Base-by-base conservation (phyloP, 2,329 filamentous ascomycete genomes). In the Phaeosphaeriaceae sp. region DNA sequence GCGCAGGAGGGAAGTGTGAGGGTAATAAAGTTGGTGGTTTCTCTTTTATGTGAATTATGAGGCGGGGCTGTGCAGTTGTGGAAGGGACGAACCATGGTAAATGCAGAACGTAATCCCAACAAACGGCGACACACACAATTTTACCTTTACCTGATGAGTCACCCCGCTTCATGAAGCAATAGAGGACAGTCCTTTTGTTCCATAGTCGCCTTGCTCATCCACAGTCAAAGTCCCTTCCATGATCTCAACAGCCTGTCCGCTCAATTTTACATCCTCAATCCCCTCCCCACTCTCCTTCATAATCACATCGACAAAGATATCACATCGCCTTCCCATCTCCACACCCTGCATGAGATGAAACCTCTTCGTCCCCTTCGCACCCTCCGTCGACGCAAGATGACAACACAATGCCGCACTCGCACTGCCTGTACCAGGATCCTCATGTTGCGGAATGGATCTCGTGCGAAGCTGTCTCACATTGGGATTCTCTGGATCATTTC, bases 381-480 rank as follows among this genome's bases (percentile, higher is more conserved):
- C 54, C 61, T 76, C 69, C 78, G 58, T 26, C 52, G 72, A 48
- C 9, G 79, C 77, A 55, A 81, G 65, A 59, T 80, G 80, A 28
- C 71, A 75, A 21, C 74, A 75, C 46, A 84, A 68, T 10, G 76
- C 80, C 64, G 79, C 80, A 58, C 80, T 80, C 24, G 80, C 82
- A 56, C 79, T 82, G 2, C 82, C 82, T 11, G 82, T 84, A 1
- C 81, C 82, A 4, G 82, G 76, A 68, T 84, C 82, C 68, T 85
- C 82, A 22, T 75, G 59, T 1, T 70, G 71, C 49, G 74, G 75
- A 35, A 90, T 79, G 84, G 91, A 88, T 46, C 89, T 80, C 10
- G 88, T 84, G 35, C 86, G 80, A 13, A 91, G 68, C 30, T 68
- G 58, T 13, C 61, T 55, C 22, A 57, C 55, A 1, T 61, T 61